These are phyloP conservation scores for Cyathus striatus DNA, from an alignment of 768 basidiomycete genomes.

Conservation along the genomic window DNA sequence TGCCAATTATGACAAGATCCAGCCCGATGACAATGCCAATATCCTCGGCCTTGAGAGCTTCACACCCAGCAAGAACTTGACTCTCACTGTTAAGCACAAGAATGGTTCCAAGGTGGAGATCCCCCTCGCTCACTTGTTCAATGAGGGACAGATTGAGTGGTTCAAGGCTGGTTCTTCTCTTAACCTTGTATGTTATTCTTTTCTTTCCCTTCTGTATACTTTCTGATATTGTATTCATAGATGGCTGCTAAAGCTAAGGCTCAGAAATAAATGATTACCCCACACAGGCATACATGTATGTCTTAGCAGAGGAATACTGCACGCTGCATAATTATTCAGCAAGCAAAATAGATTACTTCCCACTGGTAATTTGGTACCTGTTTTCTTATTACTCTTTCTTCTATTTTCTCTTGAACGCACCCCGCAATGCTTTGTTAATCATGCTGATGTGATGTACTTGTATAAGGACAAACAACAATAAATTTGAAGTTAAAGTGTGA, in stretches of 20 bases:
- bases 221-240: slow-evolving; percentile 22
- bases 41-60: slow-evolving; percentile 88
- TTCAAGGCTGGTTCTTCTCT: slow-evolving; percentile 97
- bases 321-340: too few relatives aligned
- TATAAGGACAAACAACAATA: too few relatives aligned
- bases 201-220: not conserved
- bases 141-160: slow-evolving; percentile 96
- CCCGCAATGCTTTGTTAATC: too few relatives aligned
- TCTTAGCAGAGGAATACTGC: too few relatives aligned
- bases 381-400: too few relatives aligned
- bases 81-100: slow-evolving; percentile 73
- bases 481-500: too few relatives aligned
- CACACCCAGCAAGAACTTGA: slow-evolving; percentile 89
- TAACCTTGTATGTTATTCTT: slow-evolving; percentile 65
- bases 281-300: not conserved
- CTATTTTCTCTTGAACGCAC: too few relatives aligned
- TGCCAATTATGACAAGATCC: slow-evolving; percentile 91
- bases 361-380: too few relatives aligned
- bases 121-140: slow-evolving; percentile 87
- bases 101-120: slow-evolving; percentile 79
- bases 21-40: slow-evolving; percentile 82
- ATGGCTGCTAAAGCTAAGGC: slow-evolving; percentile 65
- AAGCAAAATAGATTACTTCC: too few relatives aligned
- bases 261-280: slow-evolving; percentile 10
- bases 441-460: too few relatives aligned